These are phyloP conservation scores for Diaporthe citrichinensis DNA, from an alignment of 2,329 filamentous ascomycete genomes.

Conservation along the genomic window DNA sequence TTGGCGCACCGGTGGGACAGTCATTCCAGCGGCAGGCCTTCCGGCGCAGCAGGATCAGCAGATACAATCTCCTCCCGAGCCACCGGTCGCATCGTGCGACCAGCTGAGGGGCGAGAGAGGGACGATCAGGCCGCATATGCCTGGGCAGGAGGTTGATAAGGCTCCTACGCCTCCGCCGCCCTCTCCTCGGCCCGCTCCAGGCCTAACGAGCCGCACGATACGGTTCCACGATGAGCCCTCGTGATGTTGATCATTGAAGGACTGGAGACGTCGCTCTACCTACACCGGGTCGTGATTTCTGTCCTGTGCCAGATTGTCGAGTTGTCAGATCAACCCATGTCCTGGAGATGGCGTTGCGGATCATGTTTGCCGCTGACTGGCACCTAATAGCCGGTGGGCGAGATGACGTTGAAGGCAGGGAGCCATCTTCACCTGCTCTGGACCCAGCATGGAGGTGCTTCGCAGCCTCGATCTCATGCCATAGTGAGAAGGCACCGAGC, in stretches of 20 bases:
- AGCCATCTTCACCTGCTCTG: background rate
- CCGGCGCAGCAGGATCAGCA: constrained; percentile 14
- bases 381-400: background rate
- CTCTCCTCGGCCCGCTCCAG: constrained; percentile 36
- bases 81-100: background rate
- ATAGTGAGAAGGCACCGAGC: background rate
- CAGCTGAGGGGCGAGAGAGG: background rate
- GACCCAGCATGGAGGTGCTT: background rate
- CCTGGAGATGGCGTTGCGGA: background rate
- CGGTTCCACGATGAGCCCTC: constrained; percentile 59
- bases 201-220: constrained; percentile 53
- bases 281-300: background rate
- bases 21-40: constrained; percentile 48
- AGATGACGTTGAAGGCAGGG: background rate
- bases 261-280: background rate
- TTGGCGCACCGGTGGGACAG: constrained; percentile 58
- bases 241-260: background rate
- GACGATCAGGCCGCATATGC: background rate
- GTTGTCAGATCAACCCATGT: background rate
- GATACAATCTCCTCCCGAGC: background rate
- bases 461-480: background rate
- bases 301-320: background rate
- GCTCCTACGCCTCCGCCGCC: background rate
- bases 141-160: background rate
- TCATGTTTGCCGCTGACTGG: background rate